These are phyloP conservation scores for Echeveria elegans DNA, from an alignment of 164 flowering plant genomes.

Conservation along the genomic window DNA sequence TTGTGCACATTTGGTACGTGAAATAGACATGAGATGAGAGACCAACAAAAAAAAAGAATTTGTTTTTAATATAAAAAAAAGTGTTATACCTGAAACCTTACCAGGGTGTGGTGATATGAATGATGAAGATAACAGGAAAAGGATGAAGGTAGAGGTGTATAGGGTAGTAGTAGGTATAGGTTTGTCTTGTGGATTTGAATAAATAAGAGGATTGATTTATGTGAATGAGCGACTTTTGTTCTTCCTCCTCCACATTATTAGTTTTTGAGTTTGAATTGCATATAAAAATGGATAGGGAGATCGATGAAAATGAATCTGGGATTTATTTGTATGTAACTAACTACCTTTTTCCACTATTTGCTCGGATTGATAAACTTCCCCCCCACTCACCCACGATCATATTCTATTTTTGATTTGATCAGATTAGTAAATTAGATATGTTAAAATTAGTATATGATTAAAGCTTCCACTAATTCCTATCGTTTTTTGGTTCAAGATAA, in stretches of 20 bases:
- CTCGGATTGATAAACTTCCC: not conserved
- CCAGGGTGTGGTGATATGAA: not conserved
- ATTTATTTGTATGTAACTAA: no score
- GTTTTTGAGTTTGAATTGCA: not conserved
- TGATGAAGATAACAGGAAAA: not conserved
- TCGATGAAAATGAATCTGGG: not conserved
- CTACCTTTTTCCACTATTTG: not conserved
- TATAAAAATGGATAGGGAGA: no score
- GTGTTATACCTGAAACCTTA: not conserved
- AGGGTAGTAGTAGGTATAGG: no score
- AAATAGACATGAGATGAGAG: no score
- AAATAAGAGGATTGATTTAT: not conserved
- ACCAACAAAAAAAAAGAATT: no score
- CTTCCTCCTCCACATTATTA: not conserved
- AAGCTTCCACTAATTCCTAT: not conserved
- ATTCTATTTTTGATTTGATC: not conserved
- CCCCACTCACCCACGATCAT: not conserved
- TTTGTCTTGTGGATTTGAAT: not conserved
- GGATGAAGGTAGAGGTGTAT: not conserved
- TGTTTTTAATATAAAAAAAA: no score
- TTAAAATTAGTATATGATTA: no score
- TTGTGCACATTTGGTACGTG: no score
- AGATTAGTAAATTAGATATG: not conserved
- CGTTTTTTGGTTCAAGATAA: slow-evolving; percentile 4
- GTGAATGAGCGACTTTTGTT: slow-evolving; percentile 1